phyloP scores from a whole-genome alignment of 352 stramenopile genomes.

The Pythium grandisporangium region DNA sequence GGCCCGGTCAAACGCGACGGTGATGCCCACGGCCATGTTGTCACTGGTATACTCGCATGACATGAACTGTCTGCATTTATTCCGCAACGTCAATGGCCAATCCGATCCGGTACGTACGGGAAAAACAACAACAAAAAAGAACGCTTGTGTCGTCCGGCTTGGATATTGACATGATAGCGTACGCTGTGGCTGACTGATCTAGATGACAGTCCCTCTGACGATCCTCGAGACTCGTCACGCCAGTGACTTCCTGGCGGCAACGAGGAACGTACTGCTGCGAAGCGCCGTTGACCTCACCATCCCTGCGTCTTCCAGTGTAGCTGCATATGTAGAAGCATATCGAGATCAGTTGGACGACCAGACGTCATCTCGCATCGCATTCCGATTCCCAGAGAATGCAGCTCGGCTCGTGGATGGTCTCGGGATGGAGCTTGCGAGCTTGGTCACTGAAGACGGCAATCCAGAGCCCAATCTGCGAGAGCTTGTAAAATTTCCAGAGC shows the following conservation, averaged over 20 bases:
- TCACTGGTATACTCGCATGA: conserved; percentile 15
- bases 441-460: too few relatives aligned
- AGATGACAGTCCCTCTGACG: conserved; percentile 11
- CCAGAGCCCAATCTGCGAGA: too few relatives aligned
- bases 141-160: too few relatives aligned
- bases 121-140: too few relatives aligned
- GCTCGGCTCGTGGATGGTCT: too few relatives aligned
- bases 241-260: conserved; percentile 26
- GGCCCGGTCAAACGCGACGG: too few relatives aligned
- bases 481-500: conserved; percentile 13
- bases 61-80: conserved; percentile 7
- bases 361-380: conserved; percentile 16
- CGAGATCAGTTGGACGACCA: conserved; percentile 19
- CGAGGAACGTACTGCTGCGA: conserved; percentile 23
- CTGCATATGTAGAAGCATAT: too few relatives aligned
- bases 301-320: too few relatives aligned
- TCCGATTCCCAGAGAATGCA: conserved; percentile 22
- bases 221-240: conserved; percentile 35
- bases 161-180: conserved; percentile 1
- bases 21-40: conserved; percentile 1
- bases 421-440: too few relatives aligned
- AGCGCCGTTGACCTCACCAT: conserved; percentile 29
- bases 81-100: not conserved
- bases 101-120: too few relatives aligned
- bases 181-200: not conserved